Conservation (phyloP, 2,329 filamentous ascomycete genomes). For the Fusarium sarcochroum region DNA sequence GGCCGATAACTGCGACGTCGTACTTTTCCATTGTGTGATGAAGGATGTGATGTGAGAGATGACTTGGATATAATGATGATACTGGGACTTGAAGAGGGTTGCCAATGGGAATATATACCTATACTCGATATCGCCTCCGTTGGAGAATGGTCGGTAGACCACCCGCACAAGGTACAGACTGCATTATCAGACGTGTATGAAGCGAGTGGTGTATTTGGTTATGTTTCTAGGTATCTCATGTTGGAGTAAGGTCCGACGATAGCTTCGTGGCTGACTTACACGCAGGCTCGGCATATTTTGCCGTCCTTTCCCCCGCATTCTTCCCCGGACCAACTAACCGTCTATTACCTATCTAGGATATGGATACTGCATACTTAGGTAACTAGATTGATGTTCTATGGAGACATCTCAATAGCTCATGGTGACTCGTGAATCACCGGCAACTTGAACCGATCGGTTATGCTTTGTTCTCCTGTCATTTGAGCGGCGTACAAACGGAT, state of each 20-base stretch:
- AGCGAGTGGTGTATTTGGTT: background rate
- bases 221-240: background rate
- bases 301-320: background rate
- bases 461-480: background rate
- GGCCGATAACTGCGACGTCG: conserved; percentile 15
- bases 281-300: background rate
- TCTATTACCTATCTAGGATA: background rate
- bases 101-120: background rate
- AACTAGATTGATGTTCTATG: background rate
- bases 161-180: background rate
- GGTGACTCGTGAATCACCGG: background rate
- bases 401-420: background rate
- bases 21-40: background rate
- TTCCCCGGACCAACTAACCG: background rate
- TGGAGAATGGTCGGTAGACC: background rate
- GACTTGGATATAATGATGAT: background rate
- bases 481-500: background rate
- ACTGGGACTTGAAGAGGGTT: background rate
- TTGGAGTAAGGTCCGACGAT: background rate
- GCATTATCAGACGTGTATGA: background rate
- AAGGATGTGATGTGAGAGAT: background rate
- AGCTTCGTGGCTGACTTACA: background rate
- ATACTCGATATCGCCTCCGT: background rate
- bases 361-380: no score
- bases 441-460: background rate